Conservation (phyloP, 345 rosid species). For the Brassica nigra region DNA sequence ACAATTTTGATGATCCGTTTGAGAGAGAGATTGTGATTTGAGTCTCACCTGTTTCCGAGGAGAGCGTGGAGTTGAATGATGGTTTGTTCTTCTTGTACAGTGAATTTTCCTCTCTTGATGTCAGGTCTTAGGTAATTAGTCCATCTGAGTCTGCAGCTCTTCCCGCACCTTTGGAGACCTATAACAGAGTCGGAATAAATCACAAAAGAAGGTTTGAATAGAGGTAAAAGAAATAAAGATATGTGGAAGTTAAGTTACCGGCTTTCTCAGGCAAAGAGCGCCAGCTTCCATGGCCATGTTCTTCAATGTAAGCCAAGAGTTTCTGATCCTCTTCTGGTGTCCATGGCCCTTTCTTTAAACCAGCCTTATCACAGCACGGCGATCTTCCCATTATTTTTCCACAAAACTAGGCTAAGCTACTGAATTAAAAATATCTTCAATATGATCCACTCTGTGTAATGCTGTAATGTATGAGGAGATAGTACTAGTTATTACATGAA, state of each 20-base stretch:
- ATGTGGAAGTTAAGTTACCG: slow-evolving; percentile 49
- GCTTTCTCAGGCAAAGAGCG: slow-evolving; percentile 87
- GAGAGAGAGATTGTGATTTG: not conserved
- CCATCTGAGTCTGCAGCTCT: slow-evolving; percentile 96
- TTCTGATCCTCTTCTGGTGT: slow-evolving; percentile 95
- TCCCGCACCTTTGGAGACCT: slow-evolving; percentile 95
- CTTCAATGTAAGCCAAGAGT: slow-evolving; percentile 85
- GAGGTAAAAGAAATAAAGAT: not conserved
- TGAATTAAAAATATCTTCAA: slow-evolving; percentile 7
- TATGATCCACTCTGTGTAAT: not conserved
- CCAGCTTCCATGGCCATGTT: slow-evolving; percentile 97
- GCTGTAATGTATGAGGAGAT: slow-evolving; percentile 9
- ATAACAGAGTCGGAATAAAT: not conserved
- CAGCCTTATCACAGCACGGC: slow-evolving; percentile 83
- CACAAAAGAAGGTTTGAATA: not conserved
- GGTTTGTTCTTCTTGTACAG: slow-evolving; percentile 88
- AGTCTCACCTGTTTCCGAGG: slow-evolving; percentile 86
- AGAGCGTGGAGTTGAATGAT: slow-evolving; percentile 97
- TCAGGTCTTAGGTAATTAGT: slow-evolving; percentile 95
- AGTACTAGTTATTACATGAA: slow-evolving; percentile 13
- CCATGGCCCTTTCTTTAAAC: slow-evolving; percentile 97
- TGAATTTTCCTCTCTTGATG: slow-evolving; percentile 92
- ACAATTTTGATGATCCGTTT: too few relatives aligned
- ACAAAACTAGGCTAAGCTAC: slow-evolving; percentile 23
- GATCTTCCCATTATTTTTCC: slow-evolving; percentile 61